Conservation (phyloP, 2,329 filamentous ascomycete species). For the Shiraia bambusicola region DNA sequence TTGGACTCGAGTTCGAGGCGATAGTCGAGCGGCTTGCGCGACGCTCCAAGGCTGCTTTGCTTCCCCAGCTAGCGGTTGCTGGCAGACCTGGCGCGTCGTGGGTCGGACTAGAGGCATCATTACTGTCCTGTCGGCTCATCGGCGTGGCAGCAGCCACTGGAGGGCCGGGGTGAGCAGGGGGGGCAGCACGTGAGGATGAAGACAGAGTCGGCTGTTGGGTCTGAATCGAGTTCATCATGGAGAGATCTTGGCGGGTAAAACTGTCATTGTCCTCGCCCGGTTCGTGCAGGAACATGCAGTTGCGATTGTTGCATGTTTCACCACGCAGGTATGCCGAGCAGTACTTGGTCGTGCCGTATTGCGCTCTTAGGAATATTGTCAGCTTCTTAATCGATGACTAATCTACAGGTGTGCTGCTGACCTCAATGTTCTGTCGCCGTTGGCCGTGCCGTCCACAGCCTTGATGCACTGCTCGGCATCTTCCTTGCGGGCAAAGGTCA, state of each 20-base stretch:
- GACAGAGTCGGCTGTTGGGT: conserved; percentile 70
- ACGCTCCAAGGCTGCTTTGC: conserved; percentile 66
- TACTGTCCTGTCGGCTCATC: conserved; percentile 76
- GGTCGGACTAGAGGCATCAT: conserved; percentile 64
- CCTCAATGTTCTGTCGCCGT: conserved; percentile 82
- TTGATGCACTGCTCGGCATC: conserved; percentile 89
- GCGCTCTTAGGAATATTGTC: conserved; percentile 53
- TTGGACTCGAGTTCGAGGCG: conserved; percentile 78
- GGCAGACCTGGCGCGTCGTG: conserved; percentile 84
- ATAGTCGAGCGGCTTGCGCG: conserved; percentile 79
- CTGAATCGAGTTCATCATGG: conserved; percentile 87
- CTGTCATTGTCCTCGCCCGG: conserved; percentile 97
- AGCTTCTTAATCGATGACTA: conserved; percentile 15
- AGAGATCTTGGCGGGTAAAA: conserved; percentile 91
- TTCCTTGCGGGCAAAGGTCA: conserved; percentile 91
- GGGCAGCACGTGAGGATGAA: conserved; percentile 53
- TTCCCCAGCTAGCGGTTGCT: conserved; percentile 91
- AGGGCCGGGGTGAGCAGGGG: conserved; percentile 52
- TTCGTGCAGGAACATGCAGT: conserved; percentile 98
- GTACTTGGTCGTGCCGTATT: conserved; percentile 94
- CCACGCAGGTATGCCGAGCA: conserved; percentile 95
- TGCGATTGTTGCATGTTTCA: conserved; percentile 90
- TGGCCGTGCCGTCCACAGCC: conserved; percentile 88
- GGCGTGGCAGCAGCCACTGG: conserved; percentile 56
- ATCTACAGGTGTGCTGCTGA: conserved; percentile 45